A percentile compares a stretch with the other conserved stretches of the same genome.
Conservation (phyloP, 192 early-diverging fungal genomes). For the Pilobolus umbonatus region DNA sequence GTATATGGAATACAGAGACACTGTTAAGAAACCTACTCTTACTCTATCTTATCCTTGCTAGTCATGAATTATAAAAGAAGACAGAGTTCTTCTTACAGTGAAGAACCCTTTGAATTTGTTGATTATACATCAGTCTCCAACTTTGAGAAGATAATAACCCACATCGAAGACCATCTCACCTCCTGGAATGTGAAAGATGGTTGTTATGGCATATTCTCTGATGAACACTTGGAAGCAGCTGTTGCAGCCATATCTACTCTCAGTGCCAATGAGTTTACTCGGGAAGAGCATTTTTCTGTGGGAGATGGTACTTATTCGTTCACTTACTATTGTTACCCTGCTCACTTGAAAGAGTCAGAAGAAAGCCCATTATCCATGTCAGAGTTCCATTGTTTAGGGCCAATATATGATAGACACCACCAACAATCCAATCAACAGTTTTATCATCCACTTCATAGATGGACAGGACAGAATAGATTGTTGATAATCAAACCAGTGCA, state of each 20-base stretch:
- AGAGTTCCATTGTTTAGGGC: background rate
- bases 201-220: slow-evolving; percentile 28
- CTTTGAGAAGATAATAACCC: slow-evolving; percentile 60
- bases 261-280: slow-evolving; percentile 18
- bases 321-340: slow-evolving; percentile 37
- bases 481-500: slow-evolving; percentile 41
- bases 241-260: background rate
- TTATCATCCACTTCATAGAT: slow-evolving; percentile 61
- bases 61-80: slow-evolving; percentile 3
- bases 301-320: slow-evolving; percentile 33
- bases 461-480: slow-evolving; percentile 55
- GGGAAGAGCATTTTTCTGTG: slow-evolving; percentile 29
- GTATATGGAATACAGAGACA: background rate
- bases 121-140: slow-evolving; percentile 69
- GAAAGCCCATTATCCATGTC: background rate
- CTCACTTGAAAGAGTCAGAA: background rate
- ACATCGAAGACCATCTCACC: slow-evolving; percentile 55
- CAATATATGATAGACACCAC: too few species aligned
- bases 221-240: background rate
- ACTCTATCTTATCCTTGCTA: background rate
- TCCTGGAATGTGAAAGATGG: slow-evolving; percentile 55
- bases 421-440: background rate
- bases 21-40: background rate
- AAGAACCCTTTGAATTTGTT: slow-evolving; percentile 67
- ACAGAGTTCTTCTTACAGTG: slow-evolving; percentile 29